Base-by-base conservation (phyloP, 2,329 filamentous ascomycete species). In the Colletotrichum paranaense region DNA sequence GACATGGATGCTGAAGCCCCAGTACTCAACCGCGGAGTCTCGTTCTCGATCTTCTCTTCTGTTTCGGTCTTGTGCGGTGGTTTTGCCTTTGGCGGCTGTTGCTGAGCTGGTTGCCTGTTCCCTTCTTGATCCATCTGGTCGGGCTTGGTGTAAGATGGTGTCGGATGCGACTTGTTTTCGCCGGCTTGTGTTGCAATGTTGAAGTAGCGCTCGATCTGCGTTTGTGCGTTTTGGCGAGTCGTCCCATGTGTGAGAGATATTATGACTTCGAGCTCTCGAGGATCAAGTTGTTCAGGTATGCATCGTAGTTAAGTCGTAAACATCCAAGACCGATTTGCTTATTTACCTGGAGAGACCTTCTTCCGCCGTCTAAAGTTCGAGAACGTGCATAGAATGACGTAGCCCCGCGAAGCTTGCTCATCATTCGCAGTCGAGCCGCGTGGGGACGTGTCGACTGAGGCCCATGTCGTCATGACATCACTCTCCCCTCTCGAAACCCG, bases 381-480 rank as follows among this genome's bases (percentile, higher is more conserved):
- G 32, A 65, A 65, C 1, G 8, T 35, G 42, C 26, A 9, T 49
- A 9, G 26, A 5, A 73, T 73, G 70, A 73, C 70, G 70, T 73
- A 69, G 53, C 22, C 14, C 11, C 2, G 26, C 5, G 53, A 69
- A 60, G 32, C 26, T 59, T 49, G 55, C 26, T 8, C 42, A 49
- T 22, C 42, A 49, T 49, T 49, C 42, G 55, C 35, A 32, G 59
- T 56, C 12, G 38, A 5, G 26, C 5, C 24, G 26, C 53, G n/a
- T 35, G 59, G 58, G 38, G 59, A 24, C 42, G 22, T 30, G 62
- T 56, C 32, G 42, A 38, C 30, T 38, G 70, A 46, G 28, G 30
- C 14, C 49, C 66, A 59, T 70, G 32, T 60, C 32, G 59, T 22
- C n/a, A 73, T 73, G 70, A 73, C 70, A 70, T 73, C 70, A 73